Percentiles rank a stretch among this genome's conserved stretches.
Conservation (phyloP, 805 yeast species). For the Grigorovia yakushimaensis region DNA sequence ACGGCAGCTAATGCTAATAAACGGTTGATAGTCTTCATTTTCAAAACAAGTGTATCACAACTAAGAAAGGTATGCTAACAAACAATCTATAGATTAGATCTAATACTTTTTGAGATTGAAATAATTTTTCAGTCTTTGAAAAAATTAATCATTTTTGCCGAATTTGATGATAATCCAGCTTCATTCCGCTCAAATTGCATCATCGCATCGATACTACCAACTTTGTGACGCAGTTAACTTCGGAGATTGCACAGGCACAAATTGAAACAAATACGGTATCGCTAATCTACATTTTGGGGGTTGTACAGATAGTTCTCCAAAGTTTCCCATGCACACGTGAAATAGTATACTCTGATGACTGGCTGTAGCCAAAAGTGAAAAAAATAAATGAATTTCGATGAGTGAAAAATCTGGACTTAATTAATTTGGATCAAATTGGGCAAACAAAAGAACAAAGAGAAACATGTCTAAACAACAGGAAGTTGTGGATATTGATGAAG, state of each 20-base stretch:
- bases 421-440: not conserved
- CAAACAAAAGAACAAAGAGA: not conserved
- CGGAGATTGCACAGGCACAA: too few relatives aligned
- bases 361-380: not conserved
- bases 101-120: not conserved
- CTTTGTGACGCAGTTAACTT: too few relatives aligned
- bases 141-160: not conserved
- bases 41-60: too few relatives aligned
- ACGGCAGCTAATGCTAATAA: not conserved
- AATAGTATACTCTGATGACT: too few relatives aligned
- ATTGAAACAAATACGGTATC: not conserved
- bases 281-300: too few relatives aligned
- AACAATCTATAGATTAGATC: not conserved
- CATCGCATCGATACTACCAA: too few relatives aligned
- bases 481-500: constrained; percentile 26
- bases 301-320: too few relatives aligned
- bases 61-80: not conserved
- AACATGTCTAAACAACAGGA: not conserved
- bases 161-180: not conserved
- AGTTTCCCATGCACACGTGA: too few relatives aligned
- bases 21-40: not conserved
- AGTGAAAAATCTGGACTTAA: not conserved
- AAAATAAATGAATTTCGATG: not conserved
- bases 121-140: not conserved
- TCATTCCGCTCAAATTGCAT: too few relatives aligned